Percentiles rank a stretch among this genome's conserved stretches.
Evolutionary conservation across 495 filamentous ascomycete species (phyloP).

Genomic region (Immersiella caudata): DNA sequence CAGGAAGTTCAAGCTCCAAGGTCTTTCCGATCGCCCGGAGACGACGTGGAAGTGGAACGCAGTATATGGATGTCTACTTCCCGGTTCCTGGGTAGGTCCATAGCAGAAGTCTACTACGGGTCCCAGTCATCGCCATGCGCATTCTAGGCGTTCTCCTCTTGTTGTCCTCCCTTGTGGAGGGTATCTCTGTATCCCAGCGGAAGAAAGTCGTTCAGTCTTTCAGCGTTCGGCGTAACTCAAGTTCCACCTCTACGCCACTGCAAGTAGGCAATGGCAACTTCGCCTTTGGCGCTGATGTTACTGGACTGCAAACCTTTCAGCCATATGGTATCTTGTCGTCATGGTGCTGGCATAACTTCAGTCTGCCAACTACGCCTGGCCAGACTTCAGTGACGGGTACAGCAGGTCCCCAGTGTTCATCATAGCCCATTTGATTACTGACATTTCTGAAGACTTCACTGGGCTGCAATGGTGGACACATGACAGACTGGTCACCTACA

Average conservation of each 20-base stretch:
- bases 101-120: not conserved
- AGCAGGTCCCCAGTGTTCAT: not conserved
- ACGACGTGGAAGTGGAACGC: not conserved
- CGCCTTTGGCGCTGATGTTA: slow-evolving; percentile 58
- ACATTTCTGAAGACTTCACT: slow-evolving; percentile 41
- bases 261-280: slow-evolving; percentile 60
- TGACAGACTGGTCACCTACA: slow-evolving; percentile 55
- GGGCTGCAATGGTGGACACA: slow-evolving; percentile 58
- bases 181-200: slow-evolving; percentile 35
- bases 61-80: slow-evolving; percentile 2
- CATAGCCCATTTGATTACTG: not conserved
- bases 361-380: slow-evolving; percentile 47
- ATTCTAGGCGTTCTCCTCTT: slow-evolving; percentile 23
- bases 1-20: not conserved
- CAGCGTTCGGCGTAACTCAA: slow-evolving; percentile 35
- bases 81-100: not conserved
- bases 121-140: slow-evolving; percentile 21
- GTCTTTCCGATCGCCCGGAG: not conserved
- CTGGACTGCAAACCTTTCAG: slow-evolving; percentile 62
- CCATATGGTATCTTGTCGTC: slow-evolving; percentile 59
- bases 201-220: slow-evolving; percentile 43
- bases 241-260: slow-evolving; percentile 51
- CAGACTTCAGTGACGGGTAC: slow-evolving; percentile 44
- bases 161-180: slow-evolving; percentile 29
- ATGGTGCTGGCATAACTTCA: slow-evolving; percentile 63